Conservation (phyloP, 139 green algal genomes). For the Chlorella sp. region DNA sequence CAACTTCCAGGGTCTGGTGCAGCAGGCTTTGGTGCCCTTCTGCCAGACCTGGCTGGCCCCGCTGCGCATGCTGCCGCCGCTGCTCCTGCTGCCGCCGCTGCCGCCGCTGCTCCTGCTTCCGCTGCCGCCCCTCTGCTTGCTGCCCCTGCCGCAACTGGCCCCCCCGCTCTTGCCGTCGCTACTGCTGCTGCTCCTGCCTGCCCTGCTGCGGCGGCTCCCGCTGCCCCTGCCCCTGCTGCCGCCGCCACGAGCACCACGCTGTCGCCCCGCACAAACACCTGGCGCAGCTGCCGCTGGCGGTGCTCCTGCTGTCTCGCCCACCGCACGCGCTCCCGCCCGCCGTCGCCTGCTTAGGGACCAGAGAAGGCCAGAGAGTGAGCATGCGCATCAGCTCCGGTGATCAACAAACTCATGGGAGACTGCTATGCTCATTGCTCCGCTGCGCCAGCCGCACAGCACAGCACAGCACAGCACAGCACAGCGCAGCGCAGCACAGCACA, state of each 20-base stretch:
- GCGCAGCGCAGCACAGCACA: no score
- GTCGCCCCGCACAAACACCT: slow-evolving; percentile 77
- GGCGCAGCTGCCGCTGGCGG: slow-evolving; percentile 61
- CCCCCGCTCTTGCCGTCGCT: neutral
- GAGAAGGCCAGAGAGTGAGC: no score
- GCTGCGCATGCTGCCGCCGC: neutral
- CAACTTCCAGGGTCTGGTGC: no score
- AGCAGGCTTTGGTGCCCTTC: no score
- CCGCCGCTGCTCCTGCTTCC: neutral
- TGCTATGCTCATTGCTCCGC: neutral
- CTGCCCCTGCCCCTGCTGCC: neutral
- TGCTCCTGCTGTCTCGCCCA: slow-evolving; percentile 63
- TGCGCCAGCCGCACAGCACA: neutral
- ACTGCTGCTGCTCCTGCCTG: neutral
- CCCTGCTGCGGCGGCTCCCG: neutral
- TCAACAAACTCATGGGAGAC: no score
- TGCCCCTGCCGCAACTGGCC: neutral
- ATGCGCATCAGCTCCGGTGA: no score
- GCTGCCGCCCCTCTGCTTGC: neutral
- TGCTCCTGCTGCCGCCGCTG: neutral
- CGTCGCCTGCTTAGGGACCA: neutral
- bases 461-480: neutral
- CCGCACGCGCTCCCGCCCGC: slow-evolving; percentile 31
- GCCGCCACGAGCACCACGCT: slow-evolving; percentile 64
- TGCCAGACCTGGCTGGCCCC: neutral